Base-by-base conservation (phyloP, 2,329 filamentous ascomycete genomes). In the Thermothelomyces thermophilus region DNA sequence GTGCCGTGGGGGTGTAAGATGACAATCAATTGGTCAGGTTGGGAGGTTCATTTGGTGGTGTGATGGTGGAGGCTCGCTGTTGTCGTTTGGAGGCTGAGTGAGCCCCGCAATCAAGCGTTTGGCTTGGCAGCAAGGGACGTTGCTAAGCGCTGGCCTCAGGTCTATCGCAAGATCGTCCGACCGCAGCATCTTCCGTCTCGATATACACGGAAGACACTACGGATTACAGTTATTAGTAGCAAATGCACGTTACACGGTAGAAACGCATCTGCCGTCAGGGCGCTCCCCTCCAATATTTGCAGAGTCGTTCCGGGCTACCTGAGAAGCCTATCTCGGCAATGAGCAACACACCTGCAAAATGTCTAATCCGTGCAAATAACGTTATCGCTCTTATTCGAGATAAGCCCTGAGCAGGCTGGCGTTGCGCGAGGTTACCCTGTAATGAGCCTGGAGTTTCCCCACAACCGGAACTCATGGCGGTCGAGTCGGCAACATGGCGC, bases 1-100 rank as follows among this genome's bases (percentile, higher is more conserved):
- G 22, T 26, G 41, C 34, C 52, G 54, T 56, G 54, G 54, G 54
- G 54, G 54, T 50, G 33, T 34, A 26, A n/a, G 46, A 34, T 26
- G 46, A 48, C 24, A 43, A 51, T 51, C 24, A 43, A 51, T 51
- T 50, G 52, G 49, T 36, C 33, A 51, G 24, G 17, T 35, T 28
- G 48, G 49, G 41, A 41, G n/a, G 44, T 44, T 31, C 33, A 6
- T 31, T 10, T 45, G 44, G 51, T 56, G 54, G 51, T 50, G 50
- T 52, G 45, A 52, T 54, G 46, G 48, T 40, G 50, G 39, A 22
- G 20, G 46, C 14, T 16, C 13, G 42, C 30, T 50, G 31, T 20
- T 30, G 6, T 19, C 9, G 22, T 31, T 30, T 30, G 16, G 24
- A 16, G 34, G 30, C 30, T 31, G 16, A n/a, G 43, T 31, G 16